Percentiles rank a stretch among this genome's conserved stretches.
phyloP scores from a whole-genome alignment of 352 stramenopile genomes.

The Peronospora destructor region DNA sequence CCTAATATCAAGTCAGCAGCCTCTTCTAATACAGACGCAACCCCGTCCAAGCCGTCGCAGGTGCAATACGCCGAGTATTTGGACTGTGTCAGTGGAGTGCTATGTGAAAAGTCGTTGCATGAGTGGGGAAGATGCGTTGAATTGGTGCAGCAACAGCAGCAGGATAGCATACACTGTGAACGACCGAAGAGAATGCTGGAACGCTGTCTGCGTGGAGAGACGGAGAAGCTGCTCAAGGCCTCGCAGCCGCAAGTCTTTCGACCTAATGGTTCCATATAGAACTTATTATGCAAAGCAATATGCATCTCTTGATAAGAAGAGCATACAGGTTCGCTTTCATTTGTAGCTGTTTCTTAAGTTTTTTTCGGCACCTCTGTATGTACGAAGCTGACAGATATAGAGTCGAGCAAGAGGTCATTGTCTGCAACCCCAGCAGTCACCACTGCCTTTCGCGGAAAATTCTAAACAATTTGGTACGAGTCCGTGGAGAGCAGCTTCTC shows the following conservation, averaged over 20 bases:
- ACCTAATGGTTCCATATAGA: constrained; percentile 23
- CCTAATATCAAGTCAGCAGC: constrained; percentile 3
- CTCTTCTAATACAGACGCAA: constrained; percentile 3
- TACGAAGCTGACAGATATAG: constrained; percentile 10
- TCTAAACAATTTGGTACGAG: constrained; percentile 86
- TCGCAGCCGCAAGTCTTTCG: constrained; percentile 62
- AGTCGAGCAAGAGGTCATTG: constrained; percentile 1
- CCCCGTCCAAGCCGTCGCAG: constrained; percentile 31
- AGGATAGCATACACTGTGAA: constrained; percentile 39
- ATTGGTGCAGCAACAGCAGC: constrained; percentile 32
- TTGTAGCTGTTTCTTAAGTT: constrained; percentile 30
- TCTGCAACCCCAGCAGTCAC: constrained; percentile 7
- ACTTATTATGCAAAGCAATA: not conserved
- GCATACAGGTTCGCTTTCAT: constrained; percentile 26
- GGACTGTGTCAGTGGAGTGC: constrained; percentile 41
- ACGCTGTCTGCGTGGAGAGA: constrained; percentile 65
- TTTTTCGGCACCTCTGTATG: constrained; percentile 19
- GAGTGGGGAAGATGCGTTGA: constrained; percentile 51
- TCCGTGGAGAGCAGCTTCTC: constrained; percentile 85
- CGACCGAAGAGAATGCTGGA: constrained; percentile 58
- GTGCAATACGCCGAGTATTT: constrained; percentile 63
- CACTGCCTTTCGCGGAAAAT: constrained; percentile 8
- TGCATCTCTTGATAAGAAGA: constrained; percentile 11
- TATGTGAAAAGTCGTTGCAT: constrained; percentile 46
- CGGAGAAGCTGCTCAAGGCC: constrained; percentile 48